A percentile compares a stretch with the other conserved stretches of the same genome.
These are phyloP conservation scores for Crucihimalaya himalaica DNA, from an alignment of 345 rosid species.

Conservation along the genomic window DNA sequence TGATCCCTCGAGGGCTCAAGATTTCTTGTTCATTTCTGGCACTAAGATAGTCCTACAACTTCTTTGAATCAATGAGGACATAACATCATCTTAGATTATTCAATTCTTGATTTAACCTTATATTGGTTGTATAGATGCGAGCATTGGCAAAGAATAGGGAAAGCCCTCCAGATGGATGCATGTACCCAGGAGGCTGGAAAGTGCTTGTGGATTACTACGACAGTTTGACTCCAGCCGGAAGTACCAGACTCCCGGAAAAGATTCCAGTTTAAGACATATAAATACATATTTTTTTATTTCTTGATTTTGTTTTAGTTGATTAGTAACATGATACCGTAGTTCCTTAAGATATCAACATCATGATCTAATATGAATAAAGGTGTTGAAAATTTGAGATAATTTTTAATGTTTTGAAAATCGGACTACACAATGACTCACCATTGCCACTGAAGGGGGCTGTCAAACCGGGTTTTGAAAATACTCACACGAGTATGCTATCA, in stretches of 20 bases:
- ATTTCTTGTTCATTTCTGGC: constrained; percentile 91
- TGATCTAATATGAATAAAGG: background rate
- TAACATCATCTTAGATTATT: background rate
- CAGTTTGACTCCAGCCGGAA: constrained; percentile 54
- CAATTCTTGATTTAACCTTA: background rate
- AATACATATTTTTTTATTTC: background rate
- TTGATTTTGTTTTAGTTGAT: background rate
- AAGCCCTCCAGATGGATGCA: constrained; percentile 92
- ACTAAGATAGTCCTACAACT: constrained; percentile 61
- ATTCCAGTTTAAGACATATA: constrained; percentile 57
- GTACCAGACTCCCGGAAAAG: constrained; percentile 49
- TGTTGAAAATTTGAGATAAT: background rate
- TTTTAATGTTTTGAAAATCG: too few species aligned
- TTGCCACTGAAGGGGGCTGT: too few species aligned
- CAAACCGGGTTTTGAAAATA: too few species aligned
- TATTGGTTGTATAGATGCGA: constrained; percentile 62
- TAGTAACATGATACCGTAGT: background rate
- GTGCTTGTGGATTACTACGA: constrained; percentile 85
- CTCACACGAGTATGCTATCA: too few species aligned
- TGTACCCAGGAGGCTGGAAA: constrained; percentile 96
- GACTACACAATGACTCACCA: too few species aligned
- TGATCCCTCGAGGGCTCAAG: constrained; percentile 80
- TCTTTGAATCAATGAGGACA: background rate
- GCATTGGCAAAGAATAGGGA: constrained; percentile 87
- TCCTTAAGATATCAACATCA: background rate